Conservation (phyloP, 768 basidiomycete species). For the Pleurotus ostreatus region DNA sequence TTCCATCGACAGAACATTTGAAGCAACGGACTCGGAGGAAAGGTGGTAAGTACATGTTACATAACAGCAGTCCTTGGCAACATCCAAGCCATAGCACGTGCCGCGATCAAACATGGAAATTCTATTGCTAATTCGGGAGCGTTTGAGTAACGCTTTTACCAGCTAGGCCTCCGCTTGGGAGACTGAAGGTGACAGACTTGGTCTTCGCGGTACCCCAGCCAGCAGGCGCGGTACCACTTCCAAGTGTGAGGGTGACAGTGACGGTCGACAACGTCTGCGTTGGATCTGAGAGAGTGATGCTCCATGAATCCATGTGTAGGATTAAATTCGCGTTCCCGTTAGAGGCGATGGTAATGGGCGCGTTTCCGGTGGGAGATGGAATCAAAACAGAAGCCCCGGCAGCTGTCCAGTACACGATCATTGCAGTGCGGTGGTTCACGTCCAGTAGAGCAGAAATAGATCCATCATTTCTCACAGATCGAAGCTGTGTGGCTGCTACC, state of each 20-base stretch:
- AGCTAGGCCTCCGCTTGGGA: not conserved
- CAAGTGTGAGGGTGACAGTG: not conserved
- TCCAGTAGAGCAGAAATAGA: constrained; percentile 39
- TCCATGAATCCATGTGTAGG: constrained; percentile 25
- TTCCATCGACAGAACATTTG: no score
- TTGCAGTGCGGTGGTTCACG: constrained; percentile 25
- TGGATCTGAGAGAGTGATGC: constrained; percentile 45
- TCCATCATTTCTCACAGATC: constrained; percentile 28
- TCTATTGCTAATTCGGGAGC: constrained; percentile 3
- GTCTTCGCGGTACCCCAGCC: not conserved
- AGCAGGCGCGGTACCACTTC: not conserved
- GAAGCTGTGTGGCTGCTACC: constrained; percentile 14
- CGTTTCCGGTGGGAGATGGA: constrained; percentile 18
- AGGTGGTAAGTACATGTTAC: no score
- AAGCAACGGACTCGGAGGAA: no score
- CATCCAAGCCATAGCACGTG: not conserved
- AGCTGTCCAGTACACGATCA: constrained; percentile 43
- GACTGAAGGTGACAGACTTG: not conserved
- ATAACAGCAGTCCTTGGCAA: no score
- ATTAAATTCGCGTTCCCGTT: constrained; percentile 30
- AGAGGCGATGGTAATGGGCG: constrained; percentile 27
- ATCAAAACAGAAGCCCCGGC: constrained; percentile 30
- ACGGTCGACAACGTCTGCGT: constrained; percentile 31
- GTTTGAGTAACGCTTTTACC: constrained; percentile 5
- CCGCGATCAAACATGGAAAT: not conserved